phyloP scores from a whole-genome alignment of 768 basidiomycete genomes.

The Trametes elegans region DNA sequence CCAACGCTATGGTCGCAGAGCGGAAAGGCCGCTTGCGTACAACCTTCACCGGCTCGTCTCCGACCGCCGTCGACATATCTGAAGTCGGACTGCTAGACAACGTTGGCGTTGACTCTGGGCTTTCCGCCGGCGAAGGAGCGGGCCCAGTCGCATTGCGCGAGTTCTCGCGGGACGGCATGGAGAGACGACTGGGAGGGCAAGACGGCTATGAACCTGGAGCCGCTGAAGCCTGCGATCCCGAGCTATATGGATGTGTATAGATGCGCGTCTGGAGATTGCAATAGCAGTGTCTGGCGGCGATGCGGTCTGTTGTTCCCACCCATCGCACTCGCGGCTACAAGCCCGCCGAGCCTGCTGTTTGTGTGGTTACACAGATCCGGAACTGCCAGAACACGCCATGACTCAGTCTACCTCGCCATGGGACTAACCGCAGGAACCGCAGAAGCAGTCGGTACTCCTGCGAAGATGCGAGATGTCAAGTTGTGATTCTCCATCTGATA shows the following conservation, averaged over 20 bases:
- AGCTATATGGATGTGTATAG: too few species aligned
- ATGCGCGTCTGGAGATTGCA: too few species aligned
- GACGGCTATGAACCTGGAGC: too few species aligned
- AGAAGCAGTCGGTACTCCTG: not conserved
- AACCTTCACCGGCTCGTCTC: not conserved
- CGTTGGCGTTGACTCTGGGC: not conserved
- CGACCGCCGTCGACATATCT: not conserved
- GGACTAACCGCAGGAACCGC: not conserved
- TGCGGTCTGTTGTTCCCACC: too few species aligned
- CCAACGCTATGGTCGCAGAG: not conserved
- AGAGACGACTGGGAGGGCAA: too few species aligned
- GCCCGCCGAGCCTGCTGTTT: too few species aligned
- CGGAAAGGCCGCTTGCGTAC: not conserved
- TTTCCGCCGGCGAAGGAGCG: not conserved
- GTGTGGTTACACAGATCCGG: not conserved
- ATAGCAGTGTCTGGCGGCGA: too few species aligned
- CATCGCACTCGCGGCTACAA: too few species aligned
- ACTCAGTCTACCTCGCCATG: not conserved
- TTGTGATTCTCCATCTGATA: not conserved
- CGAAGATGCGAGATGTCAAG: not conserved
- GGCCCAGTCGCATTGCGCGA: not conserved
- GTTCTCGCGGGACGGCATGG: not conserved
- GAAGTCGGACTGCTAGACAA: not conserved
- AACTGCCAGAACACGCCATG: not conserved
- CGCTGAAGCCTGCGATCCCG: too few species aligned